These are phyloP conservation scores for Globisporangium takayamanum DNA, from an alignment of 352 stramenopile genomes.

Conservation along the genomic window DNA sequence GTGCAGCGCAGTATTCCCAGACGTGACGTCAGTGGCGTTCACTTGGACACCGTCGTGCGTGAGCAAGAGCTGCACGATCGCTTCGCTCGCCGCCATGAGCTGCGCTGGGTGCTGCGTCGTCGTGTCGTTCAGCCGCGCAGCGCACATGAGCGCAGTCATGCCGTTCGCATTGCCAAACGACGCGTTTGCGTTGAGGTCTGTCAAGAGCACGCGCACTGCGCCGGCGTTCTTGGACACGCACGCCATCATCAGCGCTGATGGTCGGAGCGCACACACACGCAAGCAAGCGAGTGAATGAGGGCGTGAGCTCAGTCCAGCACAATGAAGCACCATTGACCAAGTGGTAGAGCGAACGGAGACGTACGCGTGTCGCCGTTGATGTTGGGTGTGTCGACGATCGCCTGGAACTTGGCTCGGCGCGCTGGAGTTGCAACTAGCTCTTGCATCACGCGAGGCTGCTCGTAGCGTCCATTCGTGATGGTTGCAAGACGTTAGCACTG, in stretches of 20 bases:
- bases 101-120: constrained; percentile 20
- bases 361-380: constrained; percentile 73
- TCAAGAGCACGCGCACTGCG: constrained; percentile 38
- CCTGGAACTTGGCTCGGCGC: constrained; percentile 39
- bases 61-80: constrained; percentile 49
- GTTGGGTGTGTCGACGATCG: constrained; percentile 53
- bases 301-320: neutral
- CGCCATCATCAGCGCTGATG: constrained; percentile 78
- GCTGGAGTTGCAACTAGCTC: constrained; percentile 39
- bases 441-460: constrained; percentile 51
- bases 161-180: constrained; percentile 39
- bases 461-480: neutral
- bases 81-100: constrained; percentile 34
- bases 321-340: neutral
- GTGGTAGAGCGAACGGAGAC: neutral
- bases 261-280: neutral
- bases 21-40: constrained; percentile 34
- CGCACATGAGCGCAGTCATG: constrained; percentile 78
- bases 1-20: constrained; percentile 64
- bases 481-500: neutral
- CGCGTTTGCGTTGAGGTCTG: constrained; percentile 34
- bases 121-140: constrained; percentile 41
- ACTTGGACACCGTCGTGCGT: constrained; percentile 21
- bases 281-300: neutral
- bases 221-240: constrained; percentile 70